Evolutionary conservation across 208 protist species (phyloP).

Genomic region (Strigomonas oncopelti): DNA sequence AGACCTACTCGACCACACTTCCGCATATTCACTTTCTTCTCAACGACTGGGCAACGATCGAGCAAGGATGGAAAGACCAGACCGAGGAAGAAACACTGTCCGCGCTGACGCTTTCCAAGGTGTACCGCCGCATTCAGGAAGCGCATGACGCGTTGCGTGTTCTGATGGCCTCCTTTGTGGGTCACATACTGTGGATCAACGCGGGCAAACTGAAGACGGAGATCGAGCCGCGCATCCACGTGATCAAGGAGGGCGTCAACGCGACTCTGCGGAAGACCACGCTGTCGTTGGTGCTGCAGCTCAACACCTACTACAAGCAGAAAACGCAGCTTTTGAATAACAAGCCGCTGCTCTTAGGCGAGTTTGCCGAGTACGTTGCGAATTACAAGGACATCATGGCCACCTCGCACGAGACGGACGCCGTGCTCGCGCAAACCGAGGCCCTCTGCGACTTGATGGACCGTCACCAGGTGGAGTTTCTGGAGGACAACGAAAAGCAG

Average conservation of each 20-base stretch:
- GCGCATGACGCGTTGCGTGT: conserved; percentile 78
- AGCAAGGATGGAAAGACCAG: conserved; percentile 72
- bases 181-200: conserved; percentile 88
- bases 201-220: conserved; percentile 84
- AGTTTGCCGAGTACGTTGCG: conserved; percentile 86
- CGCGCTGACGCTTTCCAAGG: conserved; percentile 50
- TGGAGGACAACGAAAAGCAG: conserved; percentile 87
- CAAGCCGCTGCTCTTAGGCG: conserved; percentile 53
- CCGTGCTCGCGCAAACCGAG: conserved; percentile 74
- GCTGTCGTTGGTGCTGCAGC: conserved; percentile 45
- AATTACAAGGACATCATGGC: conserved; percentile 79
- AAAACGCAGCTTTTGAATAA: conserved; percentile 84
- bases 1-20: conserved; percentile 70
- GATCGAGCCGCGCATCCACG: conserved; percentile 79
- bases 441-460: conserved; percentile 89
- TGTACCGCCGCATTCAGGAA: conserved; percentile 78
- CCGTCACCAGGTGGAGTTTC: conserved; percentile 82
- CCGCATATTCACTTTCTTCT: conserved; percentile 87
- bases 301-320: conserved; percentile 85
- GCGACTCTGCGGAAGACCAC: conserved; percentile 69
- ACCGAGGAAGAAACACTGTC: conserved; percentile 49
- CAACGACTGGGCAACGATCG: conserved; percentile 74
- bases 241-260: conserved; percentile 73
- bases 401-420: conserved; percentile 44
- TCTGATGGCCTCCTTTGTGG: conserved; percentile 86